These are phyloP conservation scores for Yamadazyma kitorensis DNA, from an alignment of 805 yeast species.

Conservation along the genomic window DNA sequence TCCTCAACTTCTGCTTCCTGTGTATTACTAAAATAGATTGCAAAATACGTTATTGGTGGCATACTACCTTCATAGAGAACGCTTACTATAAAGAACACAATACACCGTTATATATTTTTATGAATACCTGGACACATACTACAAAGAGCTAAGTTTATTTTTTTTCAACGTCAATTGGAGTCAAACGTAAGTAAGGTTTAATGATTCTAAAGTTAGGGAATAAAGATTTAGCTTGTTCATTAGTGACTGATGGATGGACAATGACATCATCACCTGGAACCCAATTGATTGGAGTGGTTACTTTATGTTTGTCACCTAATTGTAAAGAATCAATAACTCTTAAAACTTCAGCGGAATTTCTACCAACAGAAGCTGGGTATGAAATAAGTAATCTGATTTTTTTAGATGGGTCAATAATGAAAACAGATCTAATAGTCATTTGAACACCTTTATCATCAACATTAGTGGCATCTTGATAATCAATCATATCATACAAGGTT, in stretches of 20 bases:
- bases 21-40: too few species aligned
- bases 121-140: too few species aligned
- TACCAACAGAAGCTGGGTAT: constrained; percentile 92
- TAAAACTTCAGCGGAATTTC: constrained; percentile 89
- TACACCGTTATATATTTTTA: too few species aligned
- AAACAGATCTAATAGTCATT: constrained; percentile 89
- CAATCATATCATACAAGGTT: constrained; percentile 64
- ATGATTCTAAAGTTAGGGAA: constrained; percentile 83
- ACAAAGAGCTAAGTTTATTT: background rate
- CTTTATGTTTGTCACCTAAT: constrained; percentile 75
- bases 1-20: too few species aligned
- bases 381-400: constrained; percentile 82
- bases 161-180: constrained; percentile 36
- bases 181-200: constrained; percentile 84
- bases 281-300: constrained; percentile 94
- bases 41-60: too few species aligned
- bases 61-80: too few species aligned
- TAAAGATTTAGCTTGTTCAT: constrained; percentile 59
- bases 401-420: constrained; percentile 86
- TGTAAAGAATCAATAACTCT: constrained; percentile 89
- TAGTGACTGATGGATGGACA: constrained; percentile 81
- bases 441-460: constrained; percentile 69
- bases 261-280: constrained; percentile 85
- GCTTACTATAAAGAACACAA: too few species aligned
- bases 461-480: constrained; percentile 65